Evolutionary conservation across 179 eudicot genomes (phyloP), one percentile per base, ranked within the genome.

Genomic region (Beta macrorhiza): DNA sequence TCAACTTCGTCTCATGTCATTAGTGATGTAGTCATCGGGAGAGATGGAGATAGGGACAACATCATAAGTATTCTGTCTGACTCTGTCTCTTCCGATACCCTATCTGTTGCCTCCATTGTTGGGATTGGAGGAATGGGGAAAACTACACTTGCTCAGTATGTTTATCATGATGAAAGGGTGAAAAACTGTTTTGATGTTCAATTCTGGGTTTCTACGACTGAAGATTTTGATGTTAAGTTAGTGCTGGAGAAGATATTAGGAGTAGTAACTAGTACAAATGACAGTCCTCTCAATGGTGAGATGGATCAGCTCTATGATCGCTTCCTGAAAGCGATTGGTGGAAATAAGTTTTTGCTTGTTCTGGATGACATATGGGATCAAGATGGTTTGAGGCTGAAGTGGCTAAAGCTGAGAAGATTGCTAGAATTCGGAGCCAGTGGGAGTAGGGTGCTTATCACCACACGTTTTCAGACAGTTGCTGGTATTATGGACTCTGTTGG

Each of bases 121-220:
- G 83, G 79, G 56, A 74, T 74, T 14, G 79, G 83, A 6, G 83
- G 83, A 75, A 0, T 64, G 53, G 79, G 78, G 11, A 80, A 80
- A 45, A 74, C 83, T 3, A 55, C 83, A 2, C 5, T 80, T 7
- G 79, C 83, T 17, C 63, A 65, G 44, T 80, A 55, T 65, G 74
- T 65, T 13, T 80, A 64, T 12, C n/a, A 65, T 42, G 78, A 74
- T 74, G 45, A 74, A 5, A 74, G 74, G 74, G 69, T 80, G 52
- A 64, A 7, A 42, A n/a, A 5, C 5, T 20, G 42, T 67, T 80
- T 80, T 74, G 83, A 80, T 7, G 9, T 17, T 55, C n/a, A 1
- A 22, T 11, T 80, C 1, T 80, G 83, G 83, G 83, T 74, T 65
- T 42, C 19, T 12, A 47, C 22, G 5, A 32, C 73, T 16, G 57